A percentile compares a stretch with the other conserved stretches of the same genome.
Conservation (phyloP, 352 stramenopile genomes). For the Globisporangium ultimum region DNA sequence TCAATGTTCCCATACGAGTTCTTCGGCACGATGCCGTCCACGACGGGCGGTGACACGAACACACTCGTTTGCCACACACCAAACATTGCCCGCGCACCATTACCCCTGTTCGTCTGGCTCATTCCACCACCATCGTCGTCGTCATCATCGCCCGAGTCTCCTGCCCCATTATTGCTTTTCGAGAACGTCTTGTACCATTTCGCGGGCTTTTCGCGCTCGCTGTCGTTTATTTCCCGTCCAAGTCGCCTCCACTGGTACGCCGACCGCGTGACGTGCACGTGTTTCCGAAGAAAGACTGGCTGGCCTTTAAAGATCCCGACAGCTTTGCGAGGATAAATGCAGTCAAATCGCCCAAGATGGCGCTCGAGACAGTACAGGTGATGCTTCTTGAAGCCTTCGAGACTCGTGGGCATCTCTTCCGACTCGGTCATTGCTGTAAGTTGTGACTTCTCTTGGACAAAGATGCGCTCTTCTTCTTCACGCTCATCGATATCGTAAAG, state of each 20-base stretch:
- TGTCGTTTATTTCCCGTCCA: slow-evolving; percentile 53
- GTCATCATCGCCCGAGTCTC: slow-evolving; percentile 17
- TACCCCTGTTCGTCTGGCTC: not conserved
- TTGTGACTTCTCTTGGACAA: slow-evolving; percentile 39
- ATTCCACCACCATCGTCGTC: not conserved
- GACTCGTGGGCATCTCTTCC: slow-evolving; percentile 74
- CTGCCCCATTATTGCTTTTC: slow-evolving; percentile 5
- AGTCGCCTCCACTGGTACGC: slow-evolving; percentile 70
- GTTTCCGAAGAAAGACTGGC: slow-evolving; percentile 61
- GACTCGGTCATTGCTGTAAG: slow-evolving; percentile 23
- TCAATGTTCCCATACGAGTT: slow-evolving; percentile 88
- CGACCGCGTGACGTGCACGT: slow-evolving; percentile 52
- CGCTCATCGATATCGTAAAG: not conserved
- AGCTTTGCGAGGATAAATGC: slow-evolving; percentile 60
- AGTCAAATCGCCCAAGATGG: slow-evolving; percentile 61
- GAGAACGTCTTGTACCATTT: slow-evolving; percentile 34
- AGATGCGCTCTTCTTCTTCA: slow-evolving; percentile 13
- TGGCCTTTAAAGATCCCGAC: slow-evolving; percentile 79
- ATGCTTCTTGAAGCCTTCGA: slow-evolving; percentile 78
- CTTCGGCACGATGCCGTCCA: slow-evolving; percentile 70
- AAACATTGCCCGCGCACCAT: slow-evolving; percentile 34
- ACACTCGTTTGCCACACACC: slow-evolving; percentile 75
- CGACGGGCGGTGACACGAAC: slow-evolving; percentile 42
- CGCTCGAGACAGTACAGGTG: slow-evolving; percentile 76
- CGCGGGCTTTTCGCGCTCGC: slow-evolving; percentile 45